Evolutionary conservation across 495 filamentous ascomycete genomes (phyloP), one percentile per base, ranked within the genome.

Genomic region (Lasiosphaeris hirsuta): DNA sequence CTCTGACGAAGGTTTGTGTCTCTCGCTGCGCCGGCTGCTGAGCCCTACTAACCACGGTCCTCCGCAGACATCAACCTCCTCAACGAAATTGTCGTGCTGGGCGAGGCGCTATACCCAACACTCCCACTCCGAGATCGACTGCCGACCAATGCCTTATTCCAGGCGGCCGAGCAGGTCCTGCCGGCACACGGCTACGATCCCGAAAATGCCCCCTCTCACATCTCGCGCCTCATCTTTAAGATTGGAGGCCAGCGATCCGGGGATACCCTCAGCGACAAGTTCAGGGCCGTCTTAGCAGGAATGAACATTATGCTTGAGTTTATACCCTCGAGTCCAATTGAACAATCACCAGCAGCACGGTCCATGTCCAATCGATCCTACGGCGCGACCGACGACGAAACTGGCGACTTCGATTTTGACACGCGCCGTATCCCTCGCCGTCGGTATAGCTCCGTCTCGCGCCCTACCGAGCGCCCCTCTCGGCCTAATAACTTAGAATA

Each of bases 141-240:
- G 10, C 88, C 90, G 3, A 92, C 87, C 62, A 84, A 86, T 70
- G 89, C 90, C 15, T 79, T 96, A 30, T 96, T 92, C 72, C 75
- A 79, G 14, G 88, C 90, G 36, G 94, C 94, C 63, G 86, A 95
- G 62, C 74, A 82, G 55, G 77, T 90, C 30, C 79, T 94, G 41
- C 78, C 78, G 3, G 76, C 84, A 64, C 72, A 87, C 77, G 86
- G 84, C 58, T 71, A 86, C 60, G 78, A 90, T 59, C 76, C 83
- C 36, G 86, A 89, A 58, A 81, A 90, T 61, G 87, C 92, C 3
- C 69, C 69, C 64, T 83, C 82, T 62, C 78, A 84, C 51, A 90
- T 89, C 64, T 79, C 90, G 71, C 84, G 87, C 67, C 85, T 92
- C 68, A 70, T 96, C 57, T 86, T 95, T 68, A 88, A 86, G 70